Conservation (phyloP, 2,329 filamentous ascomycete genomes). For the Diaporthe caulivora region DNA sequence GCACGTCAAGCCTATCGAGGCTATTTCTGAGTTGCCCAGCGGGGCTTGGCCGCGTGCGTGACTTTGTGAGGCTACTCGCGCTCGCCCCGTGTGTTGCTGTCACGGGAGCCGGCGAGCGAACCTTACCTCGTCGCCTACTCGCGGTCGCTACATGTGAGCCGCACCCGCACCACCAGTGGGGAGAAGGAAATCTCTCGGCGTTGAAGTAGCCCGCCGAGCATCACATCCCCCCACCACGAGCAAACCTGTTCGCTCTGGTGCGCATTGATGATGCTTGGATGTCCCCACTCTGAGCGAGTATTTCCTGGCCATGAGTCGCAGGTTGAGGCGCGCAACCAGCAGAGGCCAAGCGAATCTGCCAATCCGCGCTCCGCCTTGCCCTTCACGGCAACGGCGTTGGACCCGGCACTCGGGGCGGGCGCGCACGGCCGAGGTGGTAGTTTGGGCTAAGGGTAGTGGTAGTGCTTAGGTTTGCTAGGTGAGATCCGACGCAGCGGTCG, state of each 20-base stretch:
- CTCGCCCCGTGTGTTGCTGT: not conserved
- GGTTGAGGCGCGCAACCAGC: too few relatives aligned
- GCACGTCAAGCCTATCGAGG: not conserved
- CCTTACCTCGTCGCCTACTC: not conserved
- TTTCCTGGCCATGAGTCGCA: not conserved
- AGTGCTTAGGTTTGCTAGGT: not conserved
- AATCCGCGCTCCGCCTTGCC: not conserved
- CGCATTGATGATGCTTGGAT: constrained; percentile 12
- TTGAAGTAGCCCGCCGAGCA: not conserved
- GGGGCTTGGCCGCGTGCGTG: not conserved
- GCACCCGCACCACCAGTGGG: too few relatives aligned
- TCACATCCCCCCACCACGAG: not conserved
- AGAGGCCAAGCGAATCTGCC: too few relatives aligned
- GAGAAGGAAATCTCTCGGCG: not conserved
- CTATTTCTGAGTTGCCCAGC: constrained; percentile 20
- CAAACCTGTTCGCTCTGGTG: not conserved
- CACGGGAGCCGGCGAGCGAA: not conserved
- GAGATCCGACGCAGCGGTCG: not conserved
- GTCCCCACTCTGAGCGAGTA: not conserved
- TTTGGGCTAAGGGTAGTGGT: constrained; percentile 16
- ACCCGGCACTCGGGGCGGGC: not conserved
- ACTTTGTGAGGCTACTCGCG: not conserved
- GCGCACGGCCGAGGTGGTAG: constrained; percentile 19
- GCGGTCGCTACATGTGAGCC: not conserved
- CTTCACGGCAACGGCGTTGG: not conserved